phyloP scores from a whole-genome alignment of 441 rosid species.

The Adansonia madagascariensis region DNA sequence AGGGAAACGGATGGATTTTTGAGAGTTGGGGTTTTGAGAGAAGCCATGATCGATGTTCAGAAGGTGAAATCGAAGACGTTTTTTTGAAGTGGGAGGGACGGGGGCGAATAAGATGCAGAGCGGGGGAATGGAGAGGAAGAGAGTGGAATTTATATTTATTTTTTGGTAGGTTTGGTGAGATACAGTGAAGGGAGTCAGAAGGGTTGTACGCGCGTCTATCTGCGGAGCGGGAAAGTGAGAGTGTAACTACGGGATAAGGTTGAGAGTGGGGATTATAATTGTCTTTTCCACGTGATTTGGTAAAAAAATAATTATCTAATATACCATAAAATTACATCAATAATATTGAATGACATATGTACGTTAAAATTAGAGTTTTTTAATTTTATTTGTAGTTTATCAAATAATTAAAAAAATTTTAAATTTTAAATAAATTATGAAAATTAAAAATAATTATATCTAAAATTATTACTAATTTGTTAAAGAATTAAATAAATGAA shows the following conservation, averaged over 20 bases:
- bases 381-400: too few species aligned
- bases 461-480: too few species aligned
- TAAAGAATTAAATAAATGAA: too few species aligned
- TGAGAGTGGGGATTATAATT: background rate
- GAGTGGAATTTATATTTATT: background rate
- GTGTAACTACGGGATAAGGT: background rate
- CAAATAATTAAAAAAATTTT: too few species aligned
- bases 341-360: too few species aligned
- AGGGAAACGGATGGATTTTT: slow-evolving; percentile 40
- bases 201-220: background rate
- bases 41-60: background rate
- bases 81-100: background rate
- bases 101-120: too few species aligned
- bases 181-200: background rate
- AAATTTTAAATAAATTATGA: too few species aligned
- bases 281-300: background rate
- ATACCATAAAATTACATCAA: too few species aligned
- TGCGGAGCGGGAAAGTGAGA: background rate
- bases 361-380: too few species aligned
- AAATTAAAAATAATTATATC: too few species aligned
- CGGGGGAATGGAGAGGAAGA: background rate
- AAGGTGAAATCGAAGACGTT: background rate
- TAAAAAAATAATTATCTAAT: too few species aligned
- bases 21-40: slow-evolving; percentile 23
- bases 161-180: background rate